phyloP scores from a whole-genome alignment of 2,329 filamentous ascomycete genomes.

The Metarhizium guizhouense region DNA sequence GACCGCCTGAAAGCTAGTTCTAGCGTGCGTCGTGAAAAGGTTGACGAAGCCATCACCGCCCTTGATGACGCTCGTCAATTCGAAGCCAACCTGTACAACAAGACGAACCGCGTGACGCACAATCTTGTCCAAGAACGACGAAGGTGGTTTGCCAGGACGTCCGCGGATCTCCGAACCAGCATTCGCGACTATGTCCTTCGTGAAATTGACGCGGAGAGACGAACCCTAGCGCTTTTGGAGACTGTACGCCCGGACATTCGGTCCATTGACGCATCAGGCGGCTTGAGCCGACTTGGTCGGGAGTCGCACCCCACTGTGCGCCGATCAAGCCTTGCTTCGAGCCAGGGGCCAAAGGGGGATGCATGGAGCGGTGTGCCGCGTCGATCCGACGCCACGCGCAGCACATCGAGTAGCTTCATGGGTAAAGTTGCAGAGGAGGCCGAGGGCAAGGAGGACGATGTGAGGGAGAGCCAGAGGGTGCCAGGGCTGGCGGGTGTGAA shows the following conservation, averaged over 20 bases:
- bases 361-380: slow-evolving; percentile 93
- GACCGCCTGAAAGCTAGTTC: slow-evolving; percentile 82
- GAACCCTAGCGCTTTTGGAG: slow-evolving; percentile 87
- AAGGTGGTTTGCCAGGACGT: slow-evolving; percentile 81
- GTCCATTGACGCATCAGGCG: slow-evolving; percentile 83
- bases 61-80: slow-evolving; percentile 79
- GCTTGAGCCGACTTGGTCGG: slow-evolving; percentile 79
- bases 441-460: slow-evolving; percentile 33
- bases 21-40: slow-evolving; percentile 86
- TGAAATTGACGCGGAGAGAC: slow-evolving; percentile 90
- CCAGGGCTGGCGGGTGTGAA: slow-evolving; percentile 24
- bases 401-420: slow-evolving; percentile 64
- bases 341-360: slow-evolving; percentile 95
- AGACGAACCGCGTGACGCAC: slow-evolving; percentile 79
- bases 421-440: slow-evolving; percentile 54
- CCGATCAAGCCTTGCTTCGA: slow-evolving; percentile 69
- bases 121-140: slow-evolving; percentile 85
- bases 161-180: slow-evolving; percentile 71
- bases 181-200: slow-evolving; percentile 89
- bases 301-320: slow-evolving; percentile 73
- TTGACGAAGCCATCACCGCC: slow-evolving; percentile 89
- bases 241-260: slow-evolving; percentile 88
- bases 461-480: slow-evolving; percentile 11
- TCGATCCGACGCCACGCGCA: slow-evolving; percentile 69
- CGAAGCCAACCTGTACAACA: slow-evolving; percentile 73